Evolutionary conservation across 1,284 basidiomycete species (phyloP), one percentile per base, ranked within the genome.

Genomic region (Rhodotorula glutinis): DNA sequence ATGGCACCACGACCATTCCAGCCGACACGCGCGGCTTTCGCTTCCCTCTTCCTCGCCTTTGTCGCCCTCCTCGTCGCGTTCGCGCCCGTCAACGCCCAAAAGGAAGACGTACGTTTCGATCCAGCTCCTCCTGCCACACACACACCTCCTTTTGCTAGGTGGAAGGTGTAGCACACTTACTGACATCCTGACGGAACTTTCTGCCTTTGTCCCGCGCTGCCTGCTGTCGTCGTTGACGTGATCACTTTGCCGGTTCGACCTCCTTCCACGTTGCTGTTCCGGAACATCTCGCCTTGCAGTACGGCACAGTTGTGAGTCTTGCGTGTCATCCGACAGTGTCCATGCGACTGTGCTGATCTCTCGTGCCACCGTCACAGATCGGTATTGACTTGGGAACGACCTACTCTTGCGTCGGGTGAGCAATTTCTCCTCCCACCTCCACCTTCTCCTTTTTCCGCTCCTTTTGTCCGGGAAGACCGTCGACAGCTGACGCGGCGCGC

Each of bases 311-410:
- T 25, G 69, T 67, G 27, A 52, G 63, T 63, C 13, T 16, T 25
- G 2, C 10, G 29, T 29, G 13, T 27, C 10, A n/a, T 23, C 38
- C 54, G 52, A 46, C 25, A 43, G 19, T 21, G 25, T 33, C 7
- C 44, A 57, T 19, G 27, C n/a, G 13, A 54, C 17, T 11, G 51
- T 29, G 41, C 19, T 43, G 23, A 41, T 51, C 44, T 33, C 27
- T 30, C 7, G 16, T 7, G 4, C 27, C 2, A n/a, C 7, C 13
- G n/a, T 3, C 29, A n/a, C 33, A 63, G 66, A 77, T 80, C 70
- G 80, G 83, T 80, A 83, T 84, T 76, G 82, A 83, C 78, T 72
- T 84, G 64, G 82, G 83, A 78, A 84, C 83, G n/a, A 85, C 83
- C 56, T 84, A 83, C 76, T 83, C 82, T 71, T 83, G 82, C 79